A percentile compares a stretch with the other conserved stretches of the same genome.
These are phyloP conservation scores for Phanerochaete sordida DNA, from an alignment of 768 basidiomycete genomes.

Conservation along the genomic window DNA sequence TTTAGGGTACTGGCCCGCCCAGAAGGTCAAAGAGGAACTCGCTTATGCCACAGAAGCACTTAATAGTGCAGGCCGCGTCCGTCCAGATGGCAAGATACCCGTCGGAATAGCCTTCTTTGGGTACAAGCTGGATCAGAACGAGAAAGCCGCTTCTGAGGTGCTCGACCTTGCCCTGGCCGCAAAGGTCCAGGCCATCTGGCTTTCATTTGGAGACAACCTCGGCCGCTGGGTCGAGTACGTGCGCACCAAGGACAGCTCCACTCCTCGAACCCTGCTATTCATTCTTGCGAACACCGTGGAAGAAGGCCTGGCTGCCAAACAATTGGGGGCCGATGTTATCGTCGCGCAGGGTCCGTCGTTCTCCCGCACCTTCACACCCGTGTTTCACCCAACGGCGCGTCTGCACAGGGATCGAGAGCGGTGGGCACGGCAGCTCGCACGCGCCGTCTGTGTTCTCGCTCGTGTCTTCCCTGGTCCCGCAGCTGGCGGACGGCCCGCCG, in stretches of 20 bases:
- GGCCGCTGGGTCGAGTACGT: slow-evolving; percentile 58
- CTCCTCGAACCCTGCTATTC: slow-evolving; percentile 52
- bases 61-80: slow-evolving; percentile 12
- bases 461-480: slow-evolving; percentile 50
- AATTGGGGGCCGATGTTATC: slow-evolving; percentile 72
- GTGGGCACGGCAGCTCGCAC: slow-evolving; percentile 65
- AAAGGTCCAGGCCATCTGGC: slow-evolving; percentile 65
- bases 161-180: slow-evolving; percentile 50
- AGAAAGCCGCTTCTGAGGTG: slow-evolving; percentile 35
- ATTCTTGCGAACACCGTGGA: slow-evolving; percentile 60
- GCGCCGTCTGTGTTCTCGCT: slow-evolving; percentile 62
- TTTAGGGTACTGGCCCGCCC: slow-evolving; percentile 45
- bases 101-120: slow-evolving; percentile 75
- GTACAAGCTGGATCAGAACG: slow-evolving; percentile 61
- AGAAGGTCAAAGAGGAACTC: slow-evolving; percentile 48
- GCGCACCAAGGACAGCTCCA: slow-evolving; percentile 42
- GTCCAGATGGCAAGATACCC: slow-evolving; percentile 31
- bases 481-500: slow-evolving; percentile 35
- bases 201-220: slow-evolving; percentile 63
- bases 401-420: slow-evolving; percentile 66
- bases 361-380: neutral
- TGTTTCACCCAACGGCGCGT: neutral
- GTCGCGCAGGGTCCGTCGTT: slow-evolving; percentile 66
- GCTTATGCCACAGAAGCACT: slow-evolving; percentile 47
- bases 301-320: slow-evolving; percentile 58